Evolutionary conservation across 2,329 filamentous ascomycete species (phyloP).

Genomic region (Neonectria neomacrospora): DNA sequence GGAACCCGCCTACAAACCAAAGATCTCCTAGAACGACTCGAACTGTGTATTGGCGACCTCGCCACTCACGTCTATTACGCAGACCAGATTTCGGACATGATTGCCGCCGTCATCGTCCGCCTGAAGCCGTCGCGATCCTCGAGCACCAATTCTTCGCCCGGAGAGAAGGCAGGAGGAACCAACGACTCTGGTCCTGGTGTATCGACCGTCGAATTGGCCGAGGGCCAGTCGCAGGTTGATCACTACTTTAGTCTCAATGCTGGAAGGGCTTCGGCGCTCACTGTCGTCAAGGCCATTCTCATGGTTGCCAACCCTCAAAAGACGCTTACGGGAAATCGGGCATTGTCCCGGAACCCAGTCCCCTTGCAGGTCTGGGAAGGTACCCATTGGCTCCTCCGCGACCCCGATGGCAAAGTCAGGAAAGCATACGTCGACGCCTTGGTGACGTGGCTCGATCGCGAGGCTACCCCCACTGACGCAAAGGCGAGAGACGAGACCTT

Average conservation of each 20-base stretch:
- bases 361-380: slow-evolving; percentile 91
- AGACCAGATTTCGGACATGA: slow-evolving; percentile 96
- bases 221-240: slow-evolving; percentile 60
- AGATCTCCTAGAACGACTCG: slow-evolving; percentile 75
- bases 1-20: slow-evolving; percentile 60
- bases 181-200: slow-evolving; percentile 49
- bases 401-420: slow-evolving; percentile 80
- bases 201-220: slow-evolving; percentile 53
- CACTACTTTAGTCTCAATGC: slow-evolving; percentile 64
- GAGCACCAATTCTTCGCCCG: slow-evolving; percentile 57
- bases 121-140: slow-evolving; percentile 72
- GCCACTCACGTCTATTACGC: slow-evolving; percentile 97
- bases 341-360: slow-evolving; percentile 78
- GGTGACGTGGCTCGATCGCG: slow-evolving; percentile 84
- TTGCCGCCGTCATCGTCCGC: slow-evolving; percentile 80
- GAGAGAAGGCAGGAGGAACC: slow-evolving; percentile 58
- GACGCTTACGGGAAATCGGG: slow-evolving; percentile 67
- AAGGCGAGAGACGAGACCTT: slow-evolving; percentile 68
- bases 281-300: slow-evolving; percentile 84
- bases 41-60: slow-evolving; percentile 87
- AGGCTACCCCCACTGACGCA: slow-evolving; percentile 75
- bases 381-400: slow-evolving; percentile 92
- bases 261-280: slow-evolving; percentile 74
- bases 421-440: slow-evolving; percentile 88
- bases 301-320: slow-evolving; percentile 79